phyloP scores from a whole-genome alignment of 2,329 filamentous ascomycete genomes.

The Ophiocordyceps camponoti-leonardi region DNA sequence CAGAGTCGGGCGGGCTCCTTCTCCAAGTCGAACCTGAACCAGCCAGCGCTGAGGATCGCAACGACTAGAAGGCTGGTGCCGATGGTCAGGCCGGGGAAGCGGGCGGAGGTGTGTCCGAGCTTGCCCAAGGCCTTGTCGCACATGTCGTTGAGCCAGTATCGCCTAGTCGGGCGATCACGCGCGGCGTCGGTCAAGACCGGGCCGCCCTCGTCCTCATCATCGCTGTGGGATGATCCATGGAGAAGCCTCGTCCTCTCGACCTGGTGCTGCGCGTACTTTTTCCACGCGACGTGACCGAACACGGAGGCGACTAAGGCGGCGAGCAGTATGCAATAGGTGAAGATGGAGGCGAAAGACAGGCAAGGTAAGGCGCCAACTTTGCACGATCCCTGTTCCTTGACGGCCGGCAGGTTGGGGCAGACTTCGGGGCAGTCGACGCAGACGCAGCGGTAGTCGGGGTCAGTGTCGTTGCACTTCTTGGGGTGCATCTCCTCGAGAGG shows the following conservation, averaged over 20 bases:
- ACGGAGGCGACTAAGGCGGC: conserved; percentile 48
- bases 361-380: conserved; percentile 80
- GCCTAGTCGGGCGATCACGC: conserved; percentile 59
- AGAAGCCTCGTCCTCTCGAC: conserved; percentile 73
- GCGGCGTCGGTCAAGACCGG: conserved; percentile 55
- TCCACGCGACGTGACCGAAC: conserved; percentile 60
- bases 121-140: conserved; percentile 67
- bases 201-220: conserved; percentile 89
- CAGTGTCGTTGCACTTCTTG: conserved; percentile 79
- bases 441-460: conserved; percentile 73
- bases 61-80: conserved; percentile 57
- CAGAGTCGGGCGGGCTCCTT: conserved; percentile 80
- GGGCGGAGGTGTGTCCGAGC: conserved; percentile 64
- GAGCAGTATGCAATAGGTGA: conserved; percentile 66
- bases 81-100: conserved; percentile 76
- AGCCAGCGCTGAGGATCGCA: conserved; percentile 65
- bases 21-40: conserved; percentile 79
- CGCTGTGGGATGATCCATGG: conserved; percentile 67
- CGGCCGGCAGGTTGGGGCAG: conserved; percentile 64
- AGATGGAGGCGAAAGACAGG: conserved; percentile 78
- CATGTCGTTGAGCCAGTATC: conserved; percentile 70
- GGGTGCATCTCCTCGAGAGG: conserved; percentile 48
- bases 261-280: conserved; percentile 53
- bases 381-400: conserved; percentile 55
- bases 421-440: conserved; percentile 84